phyloP scores from a whole-genome alignment of 1,284 basidiomycete genomes.

The Anthracocystis walkeri region DNA sequence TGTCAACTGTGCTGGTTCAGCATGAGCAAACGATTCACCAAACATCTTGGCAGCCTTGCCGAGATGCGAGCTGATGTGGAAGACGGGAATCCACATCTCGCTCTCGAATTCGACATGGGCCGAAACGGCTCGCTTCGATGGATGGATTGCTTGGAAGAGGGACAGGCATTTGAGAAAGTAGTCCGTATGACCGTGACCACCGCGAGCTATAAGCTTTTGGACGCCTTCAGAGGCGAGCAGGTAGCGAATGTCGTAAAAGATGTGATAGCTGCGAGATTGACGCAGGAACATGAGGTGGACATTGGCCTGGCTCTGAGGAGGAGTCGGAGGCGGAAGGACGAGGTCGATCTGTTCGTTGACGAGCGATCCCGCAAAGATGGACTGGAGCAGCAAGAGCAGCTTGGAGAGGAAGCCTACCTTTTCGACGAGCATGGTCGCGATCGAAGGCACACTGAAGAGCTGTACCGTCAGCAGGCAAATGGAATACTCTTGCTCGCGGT shows the following conservation, averaged over 20 bases:
- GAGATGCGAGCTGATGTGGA: conserved; percentile 65
- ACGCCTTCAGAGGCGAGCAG: conserved; percentile 63
- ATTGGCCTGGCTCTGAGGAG: conserved; percentile 50
- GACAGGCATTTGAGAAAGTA: conserved; percentile 62
- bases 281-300: conserved; percentile 55
- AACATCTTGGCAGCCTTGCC: conserved; percentile 63
- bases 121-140: conserved; percentile 59
- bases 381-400: conserved; percentile 60
- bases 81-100: conserved; percentile 67
- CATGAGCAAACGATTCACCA: conserved; percentile 69
- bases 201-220: conserved; percentile 55
- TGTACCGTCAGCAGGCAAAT: conserved; percentile 67
- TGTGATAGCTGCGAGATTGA: conserved; percentile 62
- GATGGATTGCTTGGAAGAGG: conserved; percentile 64
- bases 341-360: conserved; percentile 36
- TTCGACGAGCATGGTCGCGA: conserved; percentile 61
- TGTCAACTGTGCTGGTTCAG: conserved; percentile 76
- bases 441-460: conserved; percentile 68
- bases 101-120: conserved; percentile 68
- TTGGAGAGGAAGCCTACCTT: conserved; percentile 53
- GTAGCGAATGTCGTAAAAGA: conserved; percentile 67
- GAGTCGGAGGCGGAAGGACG: conserved; percentile 51
- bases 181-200: conserved; percentile 30
- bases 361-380: conserved; percentile 60
- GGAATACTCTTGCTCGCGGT: conserved; percentile 68